A percentile compares a stretch with the other conserved stretches of the same genome.
Conservation (phyloP, 139 green algal genomes). For the Diplosphaera chodatii region DNA sequence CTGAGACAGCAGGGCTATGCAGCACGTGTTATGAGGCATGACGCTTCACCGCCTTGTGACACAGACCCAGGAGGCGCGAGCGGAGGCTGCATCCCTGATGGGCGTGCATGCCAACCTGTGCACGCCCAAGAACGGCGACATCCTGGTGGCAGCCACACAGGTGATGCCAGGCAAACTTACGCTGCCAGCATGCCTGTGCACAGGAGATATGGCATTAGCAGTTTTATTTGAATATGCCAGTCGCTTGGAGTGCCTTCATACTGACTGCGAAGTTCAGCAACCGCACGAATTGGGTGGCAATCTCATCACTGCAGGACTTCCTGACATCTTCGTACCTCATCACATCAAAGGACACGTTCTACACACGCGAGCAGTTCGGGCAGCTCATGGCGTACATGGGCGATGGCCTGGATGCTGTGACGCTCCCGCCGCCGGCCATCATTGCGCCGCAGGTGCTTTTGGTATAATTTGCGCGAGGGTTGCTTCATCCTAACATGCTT, state of each 20-base stretch:
- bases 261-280: too few species aligned
- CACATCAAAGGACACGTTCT: slow-evolving; percentile 76
- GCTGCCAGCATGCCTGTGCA: neutral
- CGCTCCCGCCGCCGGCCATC: slow-evolving; percentile 63
- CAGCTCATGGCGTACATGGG: slow-evolving; percentile 67
- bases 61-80: slow-evolving; percentile 94
- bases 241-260: too few species aligned
- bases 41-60: too few species aligned
- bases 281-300: too few species aligned
- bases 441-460: slow-evolving; percentile 64
- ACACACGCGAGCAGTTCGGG: slow-evolving; percentile 62
- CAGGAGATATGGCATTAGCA: neutral
- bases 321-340: slow-evolving; percentile 91
- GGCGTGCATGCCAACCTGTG: slow-evolving; percentile 86
- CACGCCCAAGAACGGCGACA: slow-evolving; percentile 96
- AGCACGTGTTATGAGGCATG: too few species aligned
- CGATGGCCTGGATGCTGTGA: slow-evolving; percentile 54
- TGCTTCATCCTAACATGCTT: too few species aligned
- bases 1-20: too few species aligned
- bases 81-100: slow-evolving; percentile 90
- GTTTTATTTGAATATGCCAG: too few species aligned
- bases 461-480: too few species aligned
- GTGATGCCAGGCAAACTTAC: slow-evolving; percentile 5
- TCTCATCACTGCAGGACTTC: slow-evolving; percentile 82
- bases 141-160: slow-evolving; percentile 91